Base-by-base conservation (phyloP, 805 yeast genomes). In the Cyberlindnera bimundalis region DNA sequence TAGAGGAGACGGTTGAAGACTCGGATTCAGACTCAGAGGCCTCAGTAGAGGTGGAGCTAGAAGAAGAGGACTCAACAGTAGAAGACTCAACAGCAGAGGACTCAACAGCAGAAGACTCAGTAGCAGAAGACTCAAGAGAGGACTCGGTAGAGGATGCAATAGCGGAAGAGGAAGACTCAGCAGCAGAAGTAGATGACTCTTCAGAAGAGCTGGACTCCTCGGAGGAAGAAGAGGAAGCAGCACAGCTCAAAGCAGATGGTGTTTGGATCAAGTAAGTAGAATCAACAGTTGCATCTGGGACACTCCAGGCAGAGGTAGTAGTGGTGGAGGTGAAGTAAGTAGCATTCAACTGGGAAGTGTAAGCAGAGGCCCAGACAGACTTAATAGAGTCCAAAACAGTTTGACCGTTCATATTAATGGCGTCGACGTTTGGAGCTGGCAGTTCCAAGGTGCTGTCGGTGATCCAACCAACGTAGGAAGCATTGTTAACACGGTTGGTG, bases 401-500 rank as follows among this genome's bases (percentile, higher is more conserved):
- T 40, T 58, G 47, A 47, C 71, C 72, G 45, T 55, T 60, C 42
- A 45, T 55, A 58, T 60, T 61, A 24, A 51, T 52, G 12, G 65
- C 68, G 14, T 55, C 50, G 39, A 65, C 59, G 42, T 67, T 59
- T 48, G 71, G 67, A 25, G 67, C 65, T 40, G 70, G 68, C 40
- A 66, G 41, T 13, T 40, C 59, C 26, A 51, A 24, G 8, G 43
- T 27, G 29, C 50, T 46, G 38, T 64, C 65, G n/a, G 45, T 29
- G 42, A 61, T 52, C 49, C 64, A 65, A 33, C 67, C 68, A 16
- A 37, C 39, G 46, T 60, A 59, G 20, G 66, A 58, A 24, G 46
- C 53, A 44, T 65, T 65, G 60, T 64, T 62, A 35, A 50, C 55
- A 39, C 53, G 48, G 51, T 53, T 49, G 23, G 62, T 58, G 42